A percentile compares a stretch with the other conserved stretches of the same genome.
Evolutionary conservation across 106 monocot genomes (phyloP).

Genomic region (Allium sativum): DNA sequence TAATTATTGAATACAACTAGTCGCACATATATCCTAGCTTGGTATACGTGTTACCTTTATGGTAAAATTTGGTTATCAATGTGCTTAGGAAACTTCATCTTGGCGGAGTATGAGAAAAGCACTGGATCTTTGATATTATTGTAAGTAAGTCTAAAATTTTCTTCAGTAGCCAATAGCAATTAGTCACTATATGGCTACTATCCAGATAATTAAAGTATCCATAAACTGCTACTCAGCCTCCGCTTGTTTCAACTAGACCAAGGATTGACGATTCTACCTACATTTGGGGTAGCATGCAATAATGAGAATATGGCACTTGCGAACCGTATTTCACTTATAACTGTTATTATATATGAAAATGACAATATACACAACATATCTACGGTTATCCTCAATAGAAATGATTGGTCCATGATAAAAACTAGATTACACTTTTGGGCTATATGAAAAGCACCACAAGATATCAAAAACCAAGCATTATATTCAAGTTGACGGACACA

Average conservation of each 20-base stretch:
- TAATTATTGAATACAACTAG: no score
- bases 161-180: slow-evolving; percentile 80
- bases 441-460: no score
- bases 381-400: no score
- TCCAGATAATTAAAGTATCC: slow-evolving; percentile 98
- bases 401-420: no score
- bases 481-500: no score
- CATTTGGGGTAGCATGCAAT: slow-evolving; percentile 6
- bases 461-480: no score
- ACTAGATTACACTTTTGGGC: no score
- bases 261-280: slow-evolving; percentile 73
- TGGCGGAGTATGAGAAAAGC: slow-evolving; percentile 60
- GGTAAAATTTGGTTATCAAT: slow-evolving; percentile 41
- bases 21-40: no score
- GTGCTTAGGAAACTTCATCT: slow-evolving; percentile 39
- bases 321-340: no score
- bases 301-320: not conserved
- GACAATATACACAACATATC: no score
- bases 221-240: slow-evolving; percentile 76
- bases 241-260: slow-evolving; percentile 61
- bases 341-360: no score
- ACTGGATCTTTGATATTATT: slow-evolving; percentile 57
- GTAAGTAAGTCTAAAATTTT: slow-evolving; percentile 83
- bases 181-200: slow-evolving; percentile 97
- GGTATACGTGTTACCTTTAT: no score